Conservation (phyloP, 345 rosid genomes). For the Raphanus raphanistrum region DNA sequence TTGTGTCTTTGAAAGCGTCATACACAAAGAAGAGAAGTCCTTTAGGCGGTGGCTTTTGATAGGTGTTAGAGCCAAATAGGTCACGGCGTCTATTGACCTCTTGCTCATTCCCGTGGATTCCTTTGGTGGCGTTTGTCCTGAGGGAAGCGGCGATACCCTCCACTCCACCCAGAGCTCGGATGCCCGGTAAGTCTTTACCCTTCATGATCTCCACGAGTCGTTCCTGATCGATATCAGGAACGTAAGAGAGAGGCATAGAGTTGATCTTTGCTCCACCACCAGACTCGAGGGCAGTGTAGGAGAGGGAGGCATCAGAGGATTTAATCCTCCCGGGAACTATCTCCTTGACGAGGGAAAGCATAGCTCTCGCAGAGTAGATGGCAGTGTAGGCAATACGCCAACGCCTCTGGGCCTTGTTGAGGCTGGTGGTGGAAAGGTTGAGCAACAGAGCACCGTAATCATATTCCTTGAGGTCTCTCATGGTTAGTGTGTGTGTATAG, state of each 20-base stretch:
- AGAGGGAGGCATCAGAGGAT: constrained; percentile 29
- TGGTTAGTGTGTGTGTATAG: constrained; percentile 24
- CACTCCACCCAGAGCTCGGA: constrained; percentile 50
- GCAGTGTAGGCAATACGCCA: constrained; percentile 64
- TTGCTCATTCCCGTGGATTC: constrained; percentile 46
- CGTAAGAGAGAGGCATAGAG: constrained; percentile 29
- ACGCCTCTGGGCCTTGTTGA: constrained; percentile 57
- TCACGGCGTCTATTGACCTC: constrained; percentile 43
- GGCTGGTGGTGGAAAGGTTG: constrained; percentile 39
- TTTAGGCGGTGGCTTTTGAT: constrained; percentile 60
- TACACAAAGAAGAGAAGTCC: constrained; percentile 53
- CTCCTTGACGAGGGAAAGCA: constrained; percentile 56
- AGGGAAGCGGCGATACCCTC: constrained; percentile 56
- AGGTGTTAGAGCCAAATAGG: constrained; percentile 59
- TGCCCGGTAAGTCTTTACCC: constrained; percentile 41
- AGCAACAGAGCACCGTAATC: constrained; percentile 40
- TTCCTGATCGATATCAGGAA: constrained; percentile 37
- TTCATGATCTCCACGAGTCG: constrained; percentile 46
- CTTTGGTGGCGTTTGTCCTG: constrained; percentile 46
- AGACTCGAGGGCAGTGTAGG: constrained; percentile 38
- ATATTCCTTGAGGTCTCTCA: constrained; percentile 37
- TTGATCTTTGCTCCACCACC: constrained; percentile 22
- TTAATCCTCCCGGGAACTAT: constrained; percentile 28
- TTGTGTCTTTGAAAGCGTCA: constrained; percentile 63
- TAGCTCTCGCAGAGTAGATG: constrained; percentile 52